phyloP scores from a whole-genome alignment of 2,329 filamentous ascomycete genomes.

The Paracoccidioides lutzii region DNA sequence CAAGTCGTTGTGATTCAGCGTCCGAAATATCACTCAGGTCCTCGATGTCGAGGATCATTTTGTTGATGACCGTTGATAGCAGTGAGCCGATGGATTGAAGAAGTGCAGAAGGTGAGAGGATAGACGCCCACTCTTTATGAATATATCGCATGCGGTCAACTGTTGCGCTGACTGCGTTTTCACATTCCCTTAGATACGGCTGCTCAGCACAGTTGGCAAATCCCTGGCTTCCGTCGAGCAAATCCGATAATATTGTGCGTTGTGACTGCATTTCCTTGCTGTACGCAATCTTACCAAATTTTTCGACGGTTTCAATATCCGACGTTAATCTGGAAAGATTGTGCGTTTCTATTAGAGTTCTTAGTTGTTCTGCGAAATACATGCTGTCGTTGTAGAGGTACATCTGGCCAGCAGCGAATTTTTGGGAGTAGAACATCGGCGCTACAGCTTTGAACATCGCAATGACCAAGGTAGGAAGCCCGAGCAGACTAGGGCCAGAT shows the following conservation, averaged over 20 bases:
- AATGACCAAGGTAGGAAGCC: conserved; percentile 35
- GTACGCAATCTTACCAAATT: conserved; percentile 49
- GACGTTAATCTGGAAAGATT: conserved; percentile 37
- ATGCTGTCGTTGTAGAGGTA: conserved; percentile 53
- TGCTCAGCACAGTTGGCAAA: conserved; percentile 47
- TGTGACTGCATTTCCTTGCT: conserved; percentile 53
- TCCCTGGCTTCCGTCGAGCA: conserved; percentile 51
- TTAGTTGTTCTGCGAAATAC: conserved; percentile 44
- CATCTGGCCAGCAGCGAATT: conserved; percentile 43
- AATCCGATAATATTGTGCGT: conserved; percentile 47
- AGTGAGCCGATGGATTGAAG: conserved; percentile 50
- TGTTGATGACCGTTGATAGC: conserved; percentile 43
- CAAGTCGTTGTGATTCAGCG: conserved; percentile 47
- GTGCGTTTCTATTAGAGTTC: conserved; percentile 35
- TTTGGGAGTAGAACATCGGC: conserved; percentile 33
- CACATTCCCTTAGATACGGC: conserved; percentile 48
- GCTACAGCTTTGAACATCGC: conserved; percentile 40
- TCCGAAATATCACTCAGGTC: conserved; percentile 53
- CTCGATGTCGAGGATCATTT: conserved; percentile 49
- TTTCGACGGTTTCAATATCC: conserved; percentile 44
- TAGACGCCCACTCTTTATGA: conserved; percentile 43
- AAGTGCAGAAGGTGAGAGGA: conserved; percentile 47
- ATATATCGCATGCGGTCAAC: conserved; percentile 46
- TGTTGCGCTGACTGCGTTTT: conserved; percentile 45
- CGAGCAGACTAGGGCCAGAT: conserved; percentile 31